Evolutionary conservation across 2,329 filamentous ascomycete species (phyloP).

Genomic region (Neurospora sp.): DNA sequence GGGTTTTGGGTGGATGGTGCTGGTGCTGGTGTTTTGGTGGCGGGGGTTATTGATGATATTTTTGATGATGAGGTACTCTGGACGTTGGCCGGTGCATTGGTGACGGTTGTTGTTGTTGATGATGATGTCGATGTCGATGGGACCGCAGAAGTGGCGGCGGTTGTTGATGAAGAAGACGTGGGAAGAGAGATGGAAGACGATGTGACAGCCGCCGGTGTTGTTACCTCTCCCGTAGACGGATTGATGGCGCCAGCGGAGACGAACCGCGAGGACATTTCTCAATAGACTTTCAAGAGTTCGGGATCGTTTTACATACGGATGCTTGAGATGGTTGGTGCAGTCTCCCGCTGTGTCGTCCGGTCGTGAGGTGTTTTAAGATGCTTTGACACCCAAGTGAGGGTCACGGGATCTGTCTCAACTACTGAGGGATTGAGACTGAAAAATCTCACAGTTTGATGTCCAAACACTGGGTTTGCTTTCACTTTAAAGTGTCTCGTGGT

Average conservation of each 20-base stretch:
- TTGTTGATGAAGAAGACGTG: background rate
- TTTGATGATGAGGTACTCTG: background rate
- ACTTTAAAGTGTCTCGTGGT: no score
- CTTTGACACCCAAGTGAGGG: background rate
- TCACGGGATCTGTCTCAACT: background rate
- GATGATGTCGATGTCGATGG: background rate
- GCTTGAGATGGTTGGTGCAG: background rate
- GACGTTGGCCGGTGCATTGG: background rate
- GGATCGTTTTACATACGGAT: background rate
- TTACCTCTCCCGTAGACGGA: conserved; percentile 23
- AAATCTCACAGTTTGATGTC: background rate
- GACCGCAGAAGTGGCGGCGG: background rate
- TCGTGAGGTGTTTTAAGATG: background rate
- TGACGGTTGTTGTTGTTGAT: background rate
- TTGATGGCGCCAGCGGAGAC: conserved; percentile 45
- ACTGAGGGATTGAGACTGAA: background rate
- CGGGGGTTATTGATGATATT: background rate
- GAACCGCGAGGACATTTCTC: conserved; percentile 43
- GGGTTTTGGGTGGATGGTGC: conserved; percentile 9
- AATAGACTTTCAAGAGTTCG: background rate
- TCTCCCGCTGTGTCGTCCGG: background rate
- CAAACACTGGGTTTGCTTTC: background rate
- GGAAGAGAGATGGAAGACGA: background rate
- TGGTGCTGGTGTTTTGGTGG: background rate
- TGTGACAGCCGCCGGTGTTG: conserved; percentile 6